These are phyloP conservation scores for Sugiyamaella marilandica DNA, from an alignment of 805 yeast genomes.

Conservation along the genomic window DNA sequence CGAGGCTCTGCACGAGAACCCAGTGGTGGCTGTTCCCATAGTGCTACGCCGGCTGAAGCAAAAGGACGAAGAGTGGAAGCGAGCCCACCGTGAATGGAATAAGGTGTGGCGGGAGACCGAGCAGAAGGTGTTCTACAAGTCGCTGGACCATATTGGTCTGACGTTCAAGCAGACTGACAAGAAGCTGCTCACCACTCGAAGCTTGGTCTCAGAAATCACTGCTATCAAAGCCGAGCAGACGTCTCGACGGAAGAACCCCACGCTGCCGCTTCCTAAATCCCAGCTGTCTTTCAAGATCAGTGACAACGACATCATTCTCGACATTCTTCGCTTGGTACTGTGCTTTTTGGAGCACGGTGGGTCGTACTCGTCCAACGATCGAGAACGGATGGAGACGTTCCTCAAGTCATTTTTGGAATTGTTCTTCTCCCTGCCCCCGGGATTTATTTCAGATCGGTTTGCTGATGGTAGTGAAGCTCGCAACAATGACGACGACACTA, in stretches of 20 bases:
- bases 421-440: conserved; percentile 54
- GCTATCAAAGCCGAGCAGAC: conserved; percentile 84
- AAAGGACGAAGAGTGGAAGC: conserved; percentile 98
- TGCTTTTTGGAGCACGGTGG: conserved; percentile 64
- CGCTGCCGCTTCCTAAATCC: conserved; percentile 80
- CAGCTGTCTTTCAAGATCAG: conserved; percentile 58
- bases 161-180: conserved; percentile 97
- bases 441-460: conserved; percentile 15
- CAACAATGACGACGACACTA: conserved; percentile 1
- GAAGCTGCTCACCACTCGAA: conserved; percentile 83
- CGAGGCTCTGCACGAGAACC: conserved; percentile 91
- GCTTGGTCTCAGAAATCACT: conserved; percentile 83
- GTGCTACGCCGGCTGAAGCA: conserved; percentile 90
- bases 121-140: conserved; percentile 88
- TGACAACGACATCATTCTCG: conserved; percentile 67
- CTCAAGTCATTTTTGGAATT: conserved; percentile 63
- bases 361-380: conserved; percentile 73
- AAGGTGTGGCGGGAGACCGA: conserved; percentile 98
- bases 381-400: conserved; percentile 69
- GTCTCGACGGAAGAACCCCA: conserved; percentile 77
- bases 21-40: conserved; percentile 91
- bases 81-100: conserved; percentile 98
- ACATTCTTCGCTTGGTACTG: conserved; percentile 62
- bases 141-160: conserved; percentile 90
- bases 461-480: conserved; percentile 9